Evolutionary conservation across 2,329 filamentous ascomycete species (phyloP), one percentile per base, ranked within the genome.

Genomic region (Xylariaceae sp.): DNA sequence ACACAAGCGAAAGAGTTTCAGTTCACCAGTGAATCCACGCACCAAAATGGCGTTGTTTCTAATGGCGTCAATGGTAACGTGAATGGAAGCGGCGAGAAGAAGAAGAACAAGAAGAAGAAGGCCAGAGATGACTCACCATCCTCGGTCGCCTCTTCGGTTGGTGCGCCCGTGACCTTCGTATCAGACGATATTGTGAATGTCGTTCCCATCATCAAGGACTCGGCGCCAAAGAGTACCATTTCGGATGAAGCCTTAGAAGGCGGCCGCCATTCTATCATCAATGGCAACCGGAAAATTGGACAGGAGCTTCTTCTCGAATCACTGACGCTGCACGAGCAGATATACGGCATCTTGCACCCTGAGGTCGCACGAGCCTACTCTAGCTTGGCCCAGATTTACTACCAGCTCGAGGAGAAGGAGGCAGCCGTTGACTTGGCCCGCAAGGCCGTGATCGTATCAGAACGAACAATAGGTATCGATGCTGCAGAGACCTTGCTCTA

Each of bases 321-420:
- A 29, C 72, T 98, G 46, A 95, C 93, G 34, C 73, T 98, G 33
- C 91, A 98, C 59, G 93, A 98, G 73, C 93, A 98, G 66, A 97
- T 98, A 53, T 98, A 98, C 59, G 93, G 93, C 46, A 94, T 97
- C 43, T 76, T 98, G 19, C 93, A 98, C 62, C 90, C 93, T 1
- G 93, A 98, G 67, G 91, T 97, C 45, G 93, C 91, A 35, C 83
- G 90, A 50, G 86, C 95, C 19, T 98, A 98, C 73, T 91, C 95
- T 66, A 89, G 87, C 39, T 69, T 98, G 34, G 95, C 93, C 3
- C 95, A 95, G 74, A 77, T 97, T 41, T 96, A 96, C 71, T 97
- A 94, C 67, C 87, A 94, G 64, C 79, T 95, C n/a, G 93, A 97
- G 41, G 93, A 98, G 71, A 97, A 97, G 74, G 87, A 90, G 29